phyloP scores from a whole-genome alignment of 352 stramenopile genomes.

The Paralagenidium karlingii region DNA sequence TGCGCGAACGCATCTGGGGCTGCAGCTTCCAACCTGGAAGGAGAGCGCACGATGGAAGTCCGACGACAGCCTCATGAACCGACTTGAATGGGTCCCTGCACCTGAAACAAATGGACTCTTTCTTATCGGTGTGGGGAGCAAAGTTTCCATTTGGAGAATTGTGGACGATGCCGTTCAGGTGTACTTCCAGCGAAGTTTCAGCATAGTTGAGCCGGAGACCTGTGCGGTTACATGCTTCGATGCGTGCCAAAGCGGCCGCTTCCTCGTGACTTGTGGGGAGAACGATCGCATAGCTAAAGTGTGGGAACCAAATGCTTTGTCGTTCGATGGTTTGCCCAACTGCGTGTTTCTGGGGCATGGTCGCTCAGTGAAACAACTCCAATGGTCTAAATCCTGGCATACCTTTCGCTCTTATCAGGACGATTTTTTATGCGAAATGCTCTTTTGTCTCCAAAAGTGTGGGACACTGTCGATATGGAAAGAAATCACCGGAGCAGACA shows the following conservation, averaged over 20 bases:
- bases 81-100: constrained; percentile 55
- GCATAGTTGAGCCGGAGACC: constrained; percentile 9
- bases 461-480: constrained; percentile 68
- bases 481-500: constrained; percentile 26
- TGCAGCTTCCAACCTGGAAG: too few species aligned
- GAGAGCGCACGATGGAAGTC: constrained; percentile 61
- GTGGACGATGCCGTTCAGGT: constrained; percentile 66
- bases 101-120: constrained; percentile 23
- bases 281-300: constrained; percentile 69
- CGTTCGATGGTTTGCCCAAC: constrained; percentile 33
- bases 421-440: constrained; percentile 31
- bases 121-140: constrained; percentile 48
- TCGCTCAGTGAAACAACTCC: constrained; percentile 31
- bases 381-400: constrained; percentile 45
- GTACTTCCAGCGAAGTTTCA: constrained; percentile 65
- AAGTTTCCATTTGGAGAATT: constrained; percentile 72
- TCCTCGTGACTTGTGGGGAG: constrained; percentile 34
- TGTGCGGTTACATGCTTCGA: constrained; percentile 37
- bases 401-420: constrained; percentile 3
- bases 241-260: constrained; percentile 39
- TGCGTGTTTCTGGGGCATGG: constrained; percentile 49
- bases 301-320: constrained; percentile 37
- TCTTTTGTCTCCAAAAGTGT: constrained; percentile 55
- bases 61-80: constrained; percentile 39
- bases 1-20: too few species aligned